Percentiles rank a stretch among this genome's conserved stretches.
Evolutionary conservation across 2,329 filamentous ascomycete species (phyloP).

Genomic region (Penicillium rolfsii): DNA sequence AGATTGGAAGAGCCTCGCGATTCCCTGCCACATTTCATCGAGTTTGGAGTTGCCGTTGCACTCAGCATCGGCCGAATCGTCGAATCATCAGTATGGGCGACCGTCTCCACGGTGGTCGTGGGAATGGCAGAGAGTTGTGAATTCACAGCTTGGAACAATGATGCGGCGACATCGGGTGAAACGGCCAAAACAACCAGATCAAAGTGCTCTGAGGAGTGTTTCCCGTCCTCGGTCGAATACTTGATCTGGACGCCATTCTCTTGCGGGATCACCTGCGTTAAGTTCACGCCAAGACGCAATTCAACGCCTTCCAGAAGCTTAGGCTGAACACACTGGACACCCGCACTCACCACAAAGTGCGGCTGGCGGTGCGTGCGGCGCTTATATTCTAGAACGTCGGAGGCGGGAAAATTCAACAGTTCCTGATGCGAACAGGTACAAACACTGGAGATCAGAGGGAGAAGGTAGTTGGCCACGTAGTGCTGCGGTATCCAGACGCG

Average conservation of each 20-base stretch:
- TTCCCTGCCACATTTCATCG: constrained; percentile 3
- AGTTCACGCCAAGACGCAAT: constrained; percentile 43
- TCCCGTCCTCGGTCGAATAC: constrained; percentile 9
- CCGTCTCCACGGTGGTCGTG: constrained; percentile 53
- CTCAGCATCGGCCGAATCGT: constrained; percentile 18
- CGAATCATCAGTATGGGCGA: constrained; percentile 48
- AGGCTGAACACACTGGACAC: constrained; percentile 56
- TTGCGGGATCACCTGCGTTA: constrained; percentile 27
- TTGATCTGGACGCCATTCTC: constrained; percentile 3
- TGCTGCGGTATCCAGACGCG: constrained; percentile 55
- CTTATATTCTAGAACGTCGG: constrained; percentile 58
- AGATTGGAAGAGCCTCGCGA: constrained; percentile 7
- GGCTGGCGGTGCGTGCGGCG: constrained; percentile 51
- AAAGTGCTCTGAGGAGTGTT: constrained; percentile 44
- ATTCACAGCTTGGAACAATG: constrained; percentile 52
- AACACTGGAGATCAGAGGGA: constrained; percentile 60
- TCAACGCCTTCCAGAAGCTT: constrained; percentile 49
- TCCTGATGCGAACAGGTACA: constrained; percentile 59
- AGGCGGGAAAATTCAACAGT: constrained; percentile 57
- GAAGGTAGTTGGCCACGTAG: constrained; percentile 55
- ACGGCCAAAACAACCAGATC: constrained; percentile 60
- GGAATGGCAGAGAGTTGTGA: constrained; percentile 51
- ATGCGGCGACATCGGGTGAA: constrained; percentile 56
- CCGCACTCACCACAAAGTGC: constrained; percentile 57
- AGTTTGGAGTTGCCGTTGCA: constrained; percentile 11